phyloP scores from a whole-genome alignment of 345 rosid species.

The Sonneratia alba region DNA sequence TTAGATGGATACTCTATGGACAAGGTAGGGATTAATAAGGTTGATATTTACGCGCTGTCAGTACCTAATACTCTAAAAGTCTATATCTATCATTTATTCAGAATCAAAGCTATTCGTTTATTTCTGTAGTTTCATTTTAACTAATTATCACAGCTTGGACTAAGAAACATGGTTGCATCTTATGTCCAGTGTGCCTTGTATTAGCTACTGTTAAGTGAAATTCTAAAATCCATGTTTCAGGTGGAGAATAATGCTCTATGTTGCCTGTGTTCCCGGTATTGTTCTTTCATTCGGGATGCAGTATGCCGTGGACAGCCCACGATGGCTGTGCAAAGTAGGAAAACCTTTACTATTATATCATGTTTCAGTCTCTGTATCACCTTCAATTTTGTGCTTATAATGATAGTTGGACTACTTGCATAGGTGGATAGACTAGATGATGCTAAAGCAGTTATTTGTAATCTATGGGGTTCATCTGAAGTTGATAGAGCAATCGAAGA shows the following conservation, averaged over 20 bases:
- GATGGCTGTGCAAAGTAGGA: conserved; percentile 75
- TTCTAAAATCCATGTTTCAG: conserved; percentile 21
- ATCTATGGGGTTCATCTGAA: conserved; percentile 63
- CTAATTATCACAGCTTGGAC: not conserved
- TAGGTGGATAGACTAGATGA: conserved; percentile 55
- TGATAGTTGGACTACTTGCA: conserved; percentile 4
- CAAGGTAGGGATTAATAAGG: not conserved
- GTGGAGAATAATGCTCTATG: conserved; percentile 71
- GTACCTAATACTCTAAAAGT: not conserved
- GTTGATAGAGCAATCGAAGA: conserved; percentile 47
- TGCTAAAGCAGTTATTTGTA: conserved; percentile 42
- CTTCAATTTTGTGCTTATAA: not conserved
- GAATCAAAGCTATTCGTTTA: not conserved
- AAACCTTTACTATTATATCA: conserved; percentile 1
- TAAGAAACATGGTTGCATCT: no score
- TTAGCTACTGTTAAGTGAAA: not conserved
- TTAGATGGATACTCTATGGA: not conserved
- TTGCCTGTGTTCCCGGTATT: conserved; percentile 54
- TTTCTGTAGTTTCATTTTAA: not conserved
- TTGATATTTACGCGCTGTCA: not conserved
- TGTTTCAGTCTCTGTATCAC: not conserved
- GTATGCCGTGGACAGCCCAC: conserved; percentile 76
- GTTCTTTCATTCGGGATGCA: conserved; percentile 59
- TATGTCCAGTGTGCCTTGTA: no score
- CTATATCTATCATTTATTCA: not conserved